Base-by-base conservation (phyloP, 257 asterid species). In the Ehretia macrophylla region DNA sequence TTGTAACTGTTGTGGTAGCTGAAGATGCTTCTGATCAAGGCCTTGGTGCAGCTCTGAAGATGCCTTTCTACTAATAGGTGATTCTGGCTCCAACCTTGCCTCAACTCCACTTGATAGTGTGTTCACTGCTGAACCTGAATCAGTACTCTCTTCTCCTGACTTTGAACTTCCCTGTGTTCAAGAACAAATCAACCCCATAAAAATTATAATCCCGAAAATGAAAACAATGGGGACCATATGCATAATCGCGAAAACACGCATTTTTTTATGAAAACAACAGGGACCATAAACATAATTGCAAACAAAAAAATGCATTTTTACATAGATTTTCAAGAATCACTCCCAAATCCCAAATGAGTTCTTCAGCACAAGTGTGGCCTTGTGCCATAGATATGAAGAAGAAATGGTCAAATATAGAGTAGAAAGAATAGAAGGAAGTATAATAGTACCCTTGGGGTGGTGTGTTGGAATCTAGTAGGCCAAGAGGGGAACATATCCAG, bases 401-500 rank as follows among this genome's bases (percentile, higher is more conserved):
- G 38, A 52, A 52, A 52, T 52, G 39, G 10, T 52, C n/a, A 52
- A 52, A 40, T 9, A 64, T 49, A 49, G 18, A 62, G 17, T 59
- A 9, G 56, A 47, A 70, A 19, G 32, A 66, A 73, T 71, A 74
- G 40, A 64, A 44, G 50, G 8, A 4, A 50, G 56, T n/a, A 42
- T 27, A 51, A 60, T 22, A 47, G 66, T 84, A 86, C 96, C 64
- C 71, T 75, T 42, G 74, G 72, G 67, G 84, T 76, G 67, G 84
- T 76, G 32, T 72, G 81, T 51, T 86, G 89, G 77, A 85, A 83
- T 77, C 86, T 89, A 71, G 85, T 74, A 68, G 99, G 94, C 95
- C 94, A 78, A 74, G 96, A 89, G 60, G 96, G 97, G 88, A 93
- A 93, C 90, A 89, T 89, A 54, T 93, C 94, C 84, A 89, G 94